These are phyloP conservation scores for Pseudozyma hubeiensis DNA, from an alignment of 1,284 basidiomycete species.

Conservation along the genomic window DNA sequence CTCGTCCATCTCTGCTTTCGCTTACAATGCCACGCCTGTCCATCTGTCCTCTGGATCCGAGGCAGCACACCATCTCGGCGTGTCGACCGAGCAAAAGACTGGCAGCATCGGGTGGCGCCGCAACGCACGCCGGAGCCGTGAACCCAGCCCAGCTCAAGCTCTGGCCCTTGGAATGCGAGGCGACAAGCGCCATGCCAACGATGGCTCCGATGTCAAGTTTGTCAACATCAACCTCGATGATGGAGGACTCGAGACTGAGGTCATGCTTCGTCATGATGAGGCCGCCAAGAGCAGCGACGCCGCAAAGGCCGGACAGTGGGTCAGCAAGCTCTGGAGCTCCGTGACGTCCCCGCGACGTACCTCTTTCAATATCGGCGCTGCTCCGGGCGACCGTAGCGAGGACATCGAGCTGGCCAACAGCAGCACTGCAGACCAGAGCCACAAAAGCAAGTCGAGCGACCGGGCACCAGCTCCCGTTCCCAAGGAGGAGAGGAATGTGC, in stretches of 20 bases:
- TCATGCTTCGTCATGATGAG: conserved; percentile 10
- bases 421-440: conserved; percentile 5
- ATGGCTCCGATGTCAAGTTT: conserved; percentile 34
- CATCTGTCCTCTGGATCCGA: conserved; percentile 6
- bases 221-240: conserved; percentile 48
- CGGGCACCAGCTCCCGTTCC: neutral
- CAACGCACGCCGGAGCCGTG: conserved; percentile 21
- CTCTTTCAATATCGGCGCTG: conserved; percentile 17
- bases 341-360: conserved; percentile 24
- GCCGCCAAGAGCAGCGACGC: conserved; percentile 4
- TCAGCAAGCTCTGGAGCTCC: conserved; percentile 45
- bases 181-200: conserved; percentile 8
- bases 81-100: conserved; percentile 18
- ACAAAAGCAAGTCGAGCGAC: neutral
- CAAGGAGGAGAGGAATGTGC: conserved; percentile 17
- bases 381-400: conserved; percentile 23
- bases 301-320: conserved; percentile 31
- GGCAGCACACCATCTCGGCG: conserved; percentile 1
- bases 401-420: conserved; percentile 32
- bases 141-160: conserved; percentile 11
- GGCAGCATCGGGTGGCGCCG: conserved; percentile 38
- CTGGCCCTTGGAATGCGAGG: conserved; percentile 22
- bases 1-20: conserved; percentile 56
- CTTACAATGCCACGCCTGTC: conserved; percentile 55
- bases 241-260: conserved; percentile 27